phyloP scores from a whole-genome alignment of 129 eudicot genomes.

The Lactuca saligna region DNA sequence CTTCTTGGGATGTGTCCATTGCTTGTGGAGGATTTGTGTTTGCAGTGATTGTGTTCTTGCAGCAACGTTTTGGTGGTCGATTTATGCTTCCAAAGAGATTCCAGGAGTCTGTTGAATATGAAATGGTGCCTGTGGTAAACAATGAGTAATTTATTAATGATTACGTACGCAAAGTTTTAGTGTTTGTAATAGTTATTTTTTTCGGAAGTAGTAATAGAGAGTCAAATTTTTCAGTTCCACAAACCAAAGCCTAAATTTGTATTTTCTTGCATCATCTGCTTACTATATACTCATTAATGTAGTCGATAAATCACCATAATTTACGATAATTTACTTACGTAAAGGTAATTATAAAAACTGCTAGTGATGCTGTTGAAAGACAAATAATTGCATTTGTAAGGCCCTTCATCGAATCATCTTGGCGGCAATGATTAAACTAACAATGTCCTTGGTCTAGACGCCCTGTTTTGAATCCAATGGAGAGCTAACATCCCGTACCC shows the following conservation, averaged over 20 bases:
- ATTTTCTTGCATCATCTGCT: slow-evolving; percentile 3
- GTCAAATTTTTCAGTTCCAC: too few species aligned
- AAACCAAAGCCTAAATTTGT: slow-evolving; percentile 9
- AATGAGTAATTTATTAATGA: slow-evolving; percentile 14
- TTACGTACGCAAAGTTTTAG: neutral
- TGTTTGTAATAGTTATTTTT: neutral
- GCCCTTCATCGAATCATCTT: too few species aligned
- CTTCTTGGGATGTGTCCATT: slow-evolving; percentile 55
- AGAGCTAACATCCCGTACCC: too few species aligned
- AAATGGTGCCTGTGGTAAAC: slow-evolving; percentile 47
- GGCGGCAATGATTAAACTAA: too few species aligned
- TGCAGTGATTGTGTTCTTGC: slow-evolving; percentile 49
- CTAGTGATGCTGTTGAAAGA: too few species aligned
- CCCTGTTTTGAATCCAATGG: too few species aligned
- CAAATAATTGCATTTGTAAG: too few species aligned
- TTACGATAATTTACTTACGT: too few species aligned
- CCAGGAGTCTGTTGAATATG: slow-evolving; percentile 41
- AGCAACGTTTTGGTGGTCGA: slow-evolving; percentile 70
- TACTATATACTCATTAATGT: neutral
- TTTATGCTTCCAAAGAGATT: slow-evolving; percentile 47
- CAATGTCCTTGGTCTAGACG: too few species aligned
- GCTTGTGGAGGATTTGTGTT: slow-evolving; percentile 48
- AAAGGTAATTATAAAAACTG: too few species aligned
- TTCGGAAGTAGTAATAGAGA: neutral
- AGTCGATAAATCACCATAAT: neutral